Evolutionary conservation across 148 eudicot genomes (phyloP).

Genomic region (Cornus controversa): DNA sequence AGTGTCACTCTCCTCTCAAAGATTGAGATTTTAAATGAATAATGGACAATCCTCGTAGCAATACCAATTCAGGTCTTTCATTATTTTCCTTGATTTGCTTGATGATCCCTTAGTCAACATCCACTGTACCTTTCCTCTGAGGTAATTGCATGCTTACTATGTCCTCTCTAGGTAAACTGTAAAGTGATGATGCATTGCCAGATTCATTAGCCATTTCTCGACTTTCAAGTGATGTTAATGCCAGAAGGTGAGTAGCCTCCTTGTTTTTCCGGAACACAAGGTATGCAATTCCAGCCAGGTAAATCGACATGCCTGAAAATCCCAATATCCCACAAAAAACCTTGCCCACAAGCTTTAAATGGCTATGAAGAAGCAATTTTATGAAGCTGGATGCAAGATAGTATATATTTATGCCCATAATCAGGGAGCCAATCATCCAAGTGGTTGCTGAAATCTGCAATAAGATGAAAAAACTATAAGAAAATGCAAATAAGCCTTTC

Average conservation of each 20-base stretch:
- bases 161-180: conserved; percentile 69
- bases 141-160: conserved; percentile 87
- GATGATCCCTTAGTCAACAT: conserved; percentile 19
- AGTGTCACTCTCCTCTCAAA: too few species aligned
- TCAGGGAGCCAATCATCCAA: conserved; percentile 84
- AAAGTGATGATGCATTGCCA: conserved; percentile 7
- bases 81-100: too few species aligned
- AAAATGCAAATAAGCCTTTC: background rate
- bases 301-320: conserved; percentile 58
- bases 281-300: conserved; percentile 73
- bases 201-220: conserved; percentile 25
- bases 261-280: conserved; percentile 66
- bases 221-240: conserved; percentile 48
- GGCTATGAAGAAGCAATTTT: conserved; percentile 61
- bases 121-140: conserved; percentile 36
- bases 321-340: conserved; percentile 70
- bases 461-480: background rate
- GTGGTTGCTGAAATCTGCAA: conserved; percentile 76
- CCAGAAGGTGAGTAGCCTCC: conserved; percentile 56
- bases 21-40: too few species aligned
- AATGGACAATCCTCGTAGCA: too few species aligned
- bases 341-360: conserved; percentile 41
- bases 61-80: too few species aligned
- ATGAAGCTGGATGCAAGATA: conserved; percentile 68
- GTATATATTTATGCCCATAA: conserved; percentile 87